Conservation (phyloP, 768 basidiomycete genomes). For the Leccinum barrowsii region DNA sequence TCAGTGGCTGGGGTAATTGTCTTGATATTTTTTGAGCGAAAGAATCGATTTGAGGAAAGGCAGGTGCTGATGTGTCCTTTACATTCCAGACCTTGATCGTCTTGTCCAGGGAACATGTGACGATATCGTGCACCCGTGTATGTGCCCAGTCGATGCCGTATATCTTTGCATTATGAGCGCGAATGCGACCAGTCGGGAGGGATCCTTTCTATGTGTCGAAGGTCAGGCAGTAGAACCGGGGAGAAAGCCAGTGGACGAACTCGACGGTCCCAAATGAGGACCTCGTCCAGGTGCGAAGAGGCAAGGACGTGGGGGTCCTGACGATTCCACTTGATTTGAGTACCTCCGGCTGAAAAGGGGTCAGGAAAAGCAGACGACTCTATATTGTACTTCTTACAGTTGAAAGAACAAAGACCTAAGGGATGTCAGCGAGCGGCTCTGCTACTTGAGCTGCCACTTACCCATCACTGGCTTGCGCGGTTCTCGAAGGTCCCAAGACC, state of each 20-base stretch:
- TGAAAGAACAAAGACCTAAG: conserved; percentile 56
- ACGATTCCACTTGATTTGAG: conserved; percentile 97
- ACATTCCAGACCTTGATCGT: conserved; percentile 83
- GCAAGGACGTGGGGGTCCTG: conserved; percentile 84
- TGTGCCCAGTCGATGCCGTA: conserved; percentile 98
- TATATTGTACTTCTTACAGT: conserved; percentile 34
- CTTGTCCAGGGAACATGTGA: conserved; percentile 94
- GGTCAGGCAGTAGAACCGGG: conserved; percentile 4
- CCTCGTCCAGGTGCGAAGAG: conserved; percentile 82
- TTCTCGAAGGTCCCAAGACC: conserved; percentile 87
- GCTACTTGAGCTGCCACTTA: conserved; percentile 15
- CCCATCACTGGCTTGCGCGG: conserved; percentile 70
- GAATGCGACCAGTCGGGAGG: conserved; percentile 68
- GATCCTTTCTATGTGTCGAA: conserved; percentile 70
- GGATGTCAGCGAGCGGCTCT: not conserved
- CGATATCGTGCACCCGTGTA: conserved; percentile 65
- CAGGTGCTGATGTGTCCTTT: conserved; percentile 18
- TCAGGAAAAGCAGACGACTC: not conserved
- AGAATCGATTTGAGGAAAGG: conserved; percentile 11
- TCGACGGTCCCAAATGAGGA: conserved; percentile 92
- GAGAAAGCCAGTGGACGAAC: conserved; percentile 40
- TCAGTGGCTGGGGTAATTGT: conserved; percentile 36
- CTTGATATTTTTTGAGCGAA: conserved; percentile 8
- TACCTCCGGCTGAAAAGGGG: conserved; percentile 63
- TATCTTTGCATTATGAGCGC: conserved; percentile 86